These are phyloP conservation scores for Fusarium domesticum DNA, from an alignment of 2,329 filamentous ascomycete species.

Conservation along the genomic window DNA sequence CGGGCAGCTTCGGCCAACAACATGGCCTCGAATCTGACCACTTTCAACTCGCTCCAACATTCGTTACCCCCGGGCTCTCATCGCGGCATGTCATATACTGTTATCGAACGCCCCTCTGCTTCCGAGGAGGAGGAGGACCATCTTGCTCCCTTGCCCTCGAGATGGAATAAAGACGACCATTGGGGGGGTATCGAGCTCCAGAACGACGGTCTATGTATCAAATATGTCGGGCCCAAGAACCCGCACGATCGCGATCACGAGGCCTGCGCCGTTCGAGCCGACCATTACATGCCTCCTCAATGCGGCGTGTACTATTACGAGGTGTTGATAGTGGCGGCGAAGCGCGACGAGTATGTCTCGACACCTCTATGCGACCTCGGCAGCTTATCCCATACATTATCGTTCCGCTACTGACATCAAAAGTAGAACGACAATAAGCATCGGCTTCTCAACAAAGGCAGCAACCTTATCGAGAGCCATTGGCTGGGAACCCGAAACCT, in stretches of 20 bases:
- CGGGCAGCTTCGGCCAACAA: conserved; percentile 22
- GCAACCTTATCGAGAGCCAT: conserved; percentile 55
- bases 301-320: conserved; percentile 97
- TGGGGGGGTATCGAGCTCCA: conserved; percentile 69
- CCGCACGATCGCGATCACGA: conserved; percentile 62
- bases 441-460: conserved; percentile 58
- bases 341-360: conserved; percentile 53
- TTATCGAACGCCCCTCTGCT: conserved; percentile 71
- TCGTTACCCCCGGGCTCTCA: conserved; percentile 51
- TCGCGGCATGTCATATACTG: conserved; percentile 76
- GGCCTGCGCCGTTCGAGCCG: conserved; percentile 75
- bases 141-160: conserved; percentile 69
- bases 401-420: conserved; percentile 4
- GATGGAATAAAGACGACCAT: conserved; percentile 80
- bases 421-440: conserved; percentile 56
- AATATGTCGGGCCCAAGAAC: conserved; percentile 49
- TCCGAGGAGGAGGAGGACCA: conserved; percentile 58
- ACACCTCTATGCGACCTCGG: background rate
- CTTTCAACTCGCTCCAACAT: conserved; percentile 39
- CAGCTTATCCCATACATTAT: background rate
- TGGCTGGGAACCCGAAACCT: conserved; percentile 66
- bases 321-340: conserved; percentile 51
- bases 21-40: conserved; percentile 43
- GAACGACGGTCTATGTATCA: conserved; percentile 70
- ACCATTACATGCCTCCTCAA: conserved; percentile 82